These are phyloP conservation scores for Galerina sulciceps DNA, from an alignment of 768 basidiomycete genomes.

Conservation along the genomic window DNA sequence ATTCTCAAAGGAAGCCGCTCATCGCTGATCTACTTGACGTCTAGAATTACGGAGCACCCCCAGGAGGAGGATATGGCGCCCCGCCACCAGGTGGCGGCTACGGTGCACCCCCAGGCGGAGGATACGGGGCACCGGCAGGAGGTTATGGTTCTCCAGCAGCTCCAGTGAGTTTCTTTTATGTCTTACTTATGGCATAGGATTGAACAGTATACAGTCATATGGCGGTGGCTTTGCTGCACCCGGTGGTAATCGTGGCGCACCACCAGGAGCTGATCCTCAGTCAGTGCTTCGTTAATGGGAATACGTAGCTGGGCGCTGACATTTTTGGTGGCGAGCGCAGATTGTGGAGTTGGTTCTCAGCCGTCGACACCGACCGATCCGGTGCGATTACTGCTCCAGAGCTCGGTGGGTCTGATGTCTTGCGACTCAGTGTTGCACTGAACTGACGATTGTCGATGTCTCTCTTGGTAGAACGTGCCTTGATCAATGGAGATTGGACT, in stretches of 20 bases:
- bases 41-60: slow-evolving; percentile 24
- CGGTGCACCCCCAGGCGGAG: slow-evolving; percentile 23
- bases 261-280: slow-evolving; percentile 78
- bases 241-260: slow-evolving; percentile 44
- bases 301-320: not conserved
- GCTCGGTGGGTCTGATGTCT: slow-evolving; percentile 54
- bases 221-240: slow-evolving; percentile 43
- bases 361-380: slow-evolving; percentile 74
- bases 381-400: slow-evolving; percentile 68
- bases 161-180: slow-evolving; percentile 3
- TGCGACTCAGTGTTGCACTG: not conserved
- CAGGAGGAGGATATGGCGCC: slow-evolving; percentile 25
- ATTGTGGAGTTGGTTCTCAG: slow-evolving; percentile 73
- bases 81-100: slow-evolving; percentile 35
- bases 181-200: not conserved
- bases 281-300: slow-evolving; percentile 37
- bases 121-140: slow-evolving; percentile 30
- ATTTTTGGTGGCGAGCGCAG: slow-evolving; percentile 34
- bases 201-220: slow-evolving; percentile 31
- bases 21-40: not conserved
- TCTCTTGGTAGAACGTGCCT: slow-evolving; percentile 41
- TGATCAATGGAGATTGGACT: slow-evolving; percentile 73
- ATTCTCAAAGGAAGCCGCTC: not conserved
- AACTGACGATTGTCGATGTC: not conserved
- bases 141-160: slow-evolving; percentile 27